Percentiles rank a stretch among this genome's conserved stretches.
These are phyloP conservation scores for Pythium chondricola DNA, from an alignment of 352 stramenopile species.

Conservation along the genomic window DNA sequence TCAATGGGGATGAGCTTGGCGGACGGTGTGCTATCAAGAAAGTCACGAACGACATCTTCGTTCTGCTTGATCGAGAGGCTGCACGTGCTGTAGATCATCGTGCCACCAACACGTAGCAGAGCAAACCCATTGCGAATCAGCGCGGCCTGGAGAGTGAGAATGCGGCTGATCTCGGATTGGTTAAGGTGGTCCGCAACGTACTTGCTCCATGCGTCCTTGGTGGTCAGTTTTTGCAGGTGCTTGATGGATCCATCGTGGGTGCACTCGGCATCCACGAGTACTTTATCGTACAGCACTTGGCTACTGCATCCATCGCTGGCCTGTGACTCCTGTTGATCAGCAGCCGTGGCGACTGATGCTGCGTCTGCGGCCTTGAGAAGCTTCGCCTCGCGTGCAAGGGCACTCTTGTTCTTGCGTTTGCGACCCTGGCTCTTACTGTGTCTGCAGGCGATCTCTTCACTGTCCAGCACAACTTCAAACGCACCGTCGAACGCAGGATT, in stretches of 20 bases:
- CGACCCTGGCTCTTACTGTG: conserved; percentile 41
- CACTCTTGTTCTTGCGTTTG: conserved; percentile 92
- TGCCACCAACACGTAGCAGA: conserved; percentile 80
- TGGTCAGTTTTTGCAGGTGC: conserved; percentile 74
- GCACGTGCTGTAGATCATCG: conserved; percentile 95
- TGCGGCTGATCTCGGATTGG: conserved; percentile 40
- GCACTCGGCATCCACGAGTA: conserved; percentile 95
- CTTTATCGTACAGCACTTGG: conserved; percentile 84
- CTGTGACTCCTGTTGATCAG: not conserved
- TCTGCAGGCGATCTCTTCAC: conserved; percentile 46
- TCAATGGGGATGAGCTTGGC: conserved; percentile 37
- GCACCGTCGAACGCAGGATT: conserved; percentile 18
- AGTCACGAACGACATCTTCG: conserved; percentile 83
- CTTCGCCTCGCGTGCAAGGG: conserved; percentile 50
- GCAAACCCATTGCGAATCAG: conserved; percentile 84
- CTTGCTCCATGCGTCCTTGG: conserved; percentile 60
- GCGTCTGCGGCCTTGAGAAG: conserved; percentile 18
- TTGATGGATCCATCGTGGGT: conserved; percentile 92
- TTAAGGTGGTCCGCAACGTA: conserved; percentile 74
- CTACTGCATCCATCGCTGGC: not conserved
- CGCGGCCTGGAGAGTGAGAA: conserved; percentile 49
- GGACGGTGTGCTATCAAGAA: conserved; percentile 50
- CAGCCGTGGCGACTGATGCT: not conserved
- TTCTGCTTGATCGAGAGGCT: conserved; percentile 92
- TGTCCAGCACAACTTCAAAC: conserved; percentile 59